Percentiles rank a stretch among this genome's conserved stretches.
Conservation (phyloP, 345 rosid species). For the Hibiscus syriacus region DNA sequence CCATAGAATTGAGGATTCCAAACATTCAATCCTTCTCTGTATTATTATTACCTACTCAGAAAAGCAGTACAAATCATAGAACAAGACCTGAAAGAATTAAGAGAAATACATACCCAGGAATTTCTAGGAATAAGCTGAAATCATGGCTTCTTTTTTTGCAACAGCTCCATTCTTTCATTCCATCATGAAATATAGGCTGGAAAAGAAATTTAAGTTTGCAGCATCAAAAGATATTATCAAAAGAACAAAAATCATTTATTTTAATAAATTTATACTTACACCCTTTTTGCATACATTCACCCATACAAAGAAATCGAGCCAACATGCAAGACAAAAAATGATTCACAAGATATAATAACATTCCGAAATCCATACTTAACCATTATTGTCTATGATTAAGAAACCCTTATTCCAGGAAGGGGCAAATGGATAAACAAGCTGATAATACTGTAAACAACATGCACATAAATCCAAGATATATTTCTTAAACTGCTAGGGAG, state of each 20-base stretch:
- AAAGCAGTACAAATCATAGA: neutral
- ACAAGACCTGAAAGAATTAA: neutral
- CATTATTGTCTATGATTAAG: no score
- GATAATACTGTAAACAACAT: neutral
- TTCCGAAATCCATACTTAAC: neutral
- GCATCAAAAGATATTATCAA: neutral
- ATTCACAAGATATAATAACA: neutral
- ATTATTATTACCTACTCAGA: neutral
- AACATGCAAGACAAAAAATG: constrained; percentile 16
- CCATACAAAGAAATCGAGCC: constrained; percentile 17
- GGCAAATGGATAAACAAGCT: neutral
- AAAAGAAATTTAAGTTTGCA: constrained; percentile 8
- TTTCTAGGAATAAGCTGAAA: constrained; percentile 70
- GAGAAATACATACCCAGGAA: constrained; percentile 64
- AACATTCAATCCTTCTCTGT: neutral
- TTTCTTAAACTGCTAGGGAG: neutral
- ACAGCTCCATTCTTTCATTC: constrained; percentile 98
- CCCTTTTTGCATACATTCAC: constrained; percentile 41
- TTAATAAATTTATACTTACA: constrained; percentile 37
- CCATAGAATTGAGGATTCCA: neutral
- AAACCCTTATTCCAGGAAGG: no score
- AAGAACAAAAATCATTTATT: neutral
- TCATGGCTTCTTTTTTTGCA: constrained; percentile 95
- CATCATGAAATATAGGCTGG: constrained; percentile 89
- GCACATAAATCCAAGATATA: neutral